These are phyloP conservation scores for Przewalskia tangutica DNA, from an alignment of 257 asterid genomes.

Conservation along the genomic window DNA sequence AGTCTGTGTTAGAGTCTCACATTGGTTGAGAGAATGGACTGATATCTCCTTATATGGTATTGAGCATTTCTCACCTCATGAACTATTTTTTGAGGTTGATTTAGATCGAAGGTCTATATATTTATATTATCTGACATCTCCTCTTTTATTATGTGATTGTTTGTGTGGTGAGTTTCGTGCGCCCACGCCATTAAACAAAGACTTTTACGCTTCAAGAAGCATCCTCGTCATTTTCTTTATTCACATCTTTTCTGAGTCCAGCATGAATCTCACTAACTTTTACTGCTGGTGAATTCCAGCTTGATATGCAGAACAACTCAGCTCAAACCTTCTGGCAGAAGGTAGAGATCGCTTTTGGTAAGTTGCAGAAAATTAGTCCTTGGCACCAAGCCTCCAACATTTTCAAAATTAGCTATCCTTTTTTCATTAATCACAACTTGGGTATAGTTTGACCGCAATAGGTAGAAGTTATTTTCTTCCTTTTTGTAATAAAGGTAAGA, in stretches of 20 bases:
- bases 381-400: neutral
- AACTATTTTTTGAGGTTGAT: neutral
- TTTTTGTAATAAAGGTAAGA: neutral
- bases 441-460: neutral
- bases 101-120: neutral
- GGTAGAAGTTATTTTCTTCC: neutral
- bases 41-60: neutral
- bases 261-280: slow-evolving; percentile 10
- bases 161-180: neutral
- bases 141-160: neutral
- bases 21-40: neutral
- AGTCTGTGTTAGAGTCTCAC: neutral
- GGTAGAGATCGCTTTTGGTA: slow-evolving; percentile 80
- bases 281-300: slow-evolving; percentile 40
- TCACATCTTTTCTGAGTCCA: neutral
- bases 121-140: neutral
- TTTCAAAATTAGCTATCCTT: neutral
- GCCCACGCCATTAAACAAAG: neutral
- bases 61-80: neutral
- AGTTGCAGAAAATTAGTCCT: slow-evolving; percentile 1
- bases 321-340: slow-evolving; percentile 75
- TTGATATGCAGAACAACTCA: slow-evolving; percentile 71
- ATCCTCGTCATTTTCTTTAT: neutral
- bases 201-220: neutral
- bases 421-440: neutral